Conservation (phyloP, 2,329 filamentous ascomycete species). For the Fragosphaeria purpurea region DNA sequence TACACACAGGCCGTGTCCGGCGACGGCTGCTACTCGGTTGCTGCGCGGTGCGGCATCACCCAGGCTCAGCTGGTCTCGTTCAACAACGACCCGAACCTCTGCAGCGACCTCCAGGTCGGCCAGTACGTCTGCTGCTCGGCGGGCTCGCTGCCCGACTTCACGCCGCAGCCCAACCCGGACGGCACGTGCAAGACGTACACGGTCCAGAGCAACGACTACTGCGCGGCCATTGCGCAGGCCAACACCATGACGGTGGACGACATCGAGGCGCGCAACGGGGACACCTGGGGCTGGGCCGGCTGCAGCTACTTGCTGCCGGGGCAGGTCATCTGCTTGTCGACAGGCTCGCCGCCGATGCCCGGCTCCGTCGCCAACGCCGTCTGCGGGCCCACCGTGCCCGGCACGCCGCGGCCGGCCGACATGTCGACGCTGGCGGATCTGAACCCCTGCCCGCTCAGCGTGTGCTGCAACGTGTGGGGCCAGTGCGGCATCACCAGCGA, state of each 20-base stretch:
- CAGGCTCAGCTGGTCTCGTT: too few species aligned
- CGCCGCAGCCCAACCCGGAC: slow-evolving; percentile 23
- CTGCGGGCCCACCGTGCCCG: slow-evolving; percentile 25
- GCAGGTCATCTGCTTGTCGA: slow-evolving; percentile 23
- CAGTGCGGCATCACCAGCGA: slow-evolving; percentile 34
- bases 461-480: slow-evolving; percentile 29
- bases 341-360: slow-evolving; percentile 24
- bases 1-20: slow-evolving; percentile 7
- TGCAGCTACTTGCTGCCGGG: slow-evolving; percentile 19
- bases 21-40: slow-evolving; percentile 12
- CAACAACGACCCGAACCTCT: not conserved
- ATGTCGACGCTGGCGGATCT: slow-evolving; percentile 11
- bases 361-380: slow-evolving; percentile 18
- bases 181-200: slow-evolving; percentile 25
- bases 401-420: slow-evolving; percentile 16
- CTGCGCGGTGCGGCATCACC: slow-evolving; percentile 14
- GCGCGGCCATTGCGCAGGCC: slow-evolving; percentile 19
- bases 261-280: slow-evolving; percentile 20
- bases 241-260: slow-evolving; percentile 1
- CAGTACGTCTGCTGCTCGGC: slow-evolving; percentile 18
- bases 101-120: slow-evolving; percentile 16
- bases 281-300: slow-evolving; percentile 26
- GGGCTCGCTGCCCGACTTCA: slow-evolving; percentile 13
- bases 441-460: slow-evolving; percentile 21
- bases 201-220: slow-evolving; percentile 21